These are phyloP conservation scores for Malassezia yamatoensis DNA, from an alignment of 1,284 basidiomycete genomes.

Conservation along the genomic window DNA sequence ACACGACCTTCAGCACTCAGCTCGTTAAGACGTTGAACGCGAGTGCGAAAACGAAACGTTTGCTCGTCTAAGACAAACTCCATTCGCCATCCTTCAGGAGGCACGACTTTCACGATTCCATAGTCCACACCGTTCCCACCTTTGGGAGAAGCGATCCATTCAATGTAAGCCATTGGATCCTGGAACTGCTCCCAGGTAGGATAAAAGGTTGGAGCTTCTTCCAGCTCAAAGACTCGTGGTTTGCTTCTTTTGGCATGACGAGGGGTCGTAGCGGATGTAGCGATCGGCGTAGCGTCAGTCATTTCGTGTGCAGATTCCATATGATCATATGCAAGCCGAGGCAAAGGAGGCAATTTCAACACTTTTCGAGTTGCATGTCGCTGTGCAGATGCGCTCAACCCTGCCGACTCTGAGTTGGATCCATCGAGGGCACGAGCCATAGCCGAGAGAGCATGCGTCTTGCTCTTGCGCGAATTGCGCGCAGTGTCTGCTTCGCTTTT, in stretches of 20 bases:
- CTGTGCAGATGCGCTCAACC: not conserved
- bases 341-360: constrained; percentile 1
- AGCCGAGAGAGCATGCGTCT: constrained; percentile 12
- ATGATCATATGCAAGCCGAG: constrained; percentile 7
- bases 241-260: constrained; percentile 22
- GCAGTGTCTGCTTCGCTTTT: not conserved
- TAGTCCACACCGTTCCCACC: constrained; percentile 59
- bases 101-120: constrained; percentile 93
- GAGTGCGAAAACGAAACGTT: constrained; percentile 87
- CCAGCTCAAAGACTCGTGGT: constrained; percentile 61
- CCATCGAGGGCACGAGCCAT: not conserved
- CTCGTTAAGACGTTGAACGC: constrained; percentile 85
- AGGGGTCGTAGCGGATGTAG: constrained; percentile 32
- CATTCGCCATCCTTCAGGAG: constrained; percentile 87
- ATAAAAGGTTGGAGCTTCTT: constrained; percentile 80
- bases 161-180: constrained; percentile 92
- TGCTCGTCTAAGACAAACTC: constrained; percentile 90
- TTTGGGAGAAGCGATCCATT: constrained; percentile 60
- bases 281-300: constrained; percentile 18
- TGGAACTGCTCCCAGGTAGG: constrained; percentile 81
- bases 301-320: not conserved
- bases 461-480: constrained; percentile 9
- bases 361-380: constrained; percentile 14
- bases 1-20: constrained; percentile 94
- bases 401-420: not conserved